phyloP scores from a whole-genome alignment of 2,329 filamentous ascomycete genomes.

The Ophiostoma triangulosporum region DNA sequence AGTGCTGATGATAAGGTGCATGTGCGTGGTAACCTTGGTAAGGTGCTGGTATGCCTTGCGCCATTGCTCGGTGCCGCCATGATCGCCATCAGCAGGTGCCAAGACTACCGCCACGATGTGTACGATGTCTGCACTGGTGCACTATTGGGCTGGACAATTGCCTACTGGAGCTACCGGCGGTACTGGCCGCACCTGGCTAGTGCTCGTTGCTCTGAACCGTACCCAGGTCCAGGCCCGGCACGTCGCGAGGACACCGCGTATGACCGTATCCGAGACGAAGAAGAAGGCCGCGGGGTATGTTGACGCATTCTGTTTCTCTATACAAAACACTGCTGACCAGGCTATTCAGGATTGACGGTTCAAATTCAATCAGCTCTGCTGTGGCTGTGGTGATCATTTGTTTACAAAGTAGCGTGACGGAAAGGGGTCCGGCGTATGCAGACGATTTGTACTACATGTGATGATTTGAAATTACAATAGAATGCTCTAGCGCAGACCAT shows the following conservation, averaged over 20 bases:
- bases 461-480: no score
- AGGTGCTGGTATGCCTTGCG: constrained; percentile 41
- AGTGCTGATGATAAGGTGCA: constrained; percentile 6
- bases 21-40: constrained; percentile 32
- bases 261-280: constrained; percentile 38
- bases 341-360: background rate
- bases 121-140: constrained; percentile 54
- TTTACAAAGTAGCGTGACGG: no score
- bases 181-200: constrained; percentile 47
- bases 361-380: no score
- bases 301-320: background rate
- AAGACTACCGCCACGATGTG: constrained; percentile 60
- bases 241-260: constrained; percentile 19
- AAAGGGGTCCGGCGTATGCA: no score
- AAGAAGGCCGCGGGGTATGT: constrained; percentile 32
- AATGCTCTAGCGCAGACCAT: no score
- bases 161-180: constrained; percentile 52
- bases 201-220: constrained; percentile 41
- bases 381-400: no score
- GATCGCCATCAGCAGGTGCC: constrained; percentile 54
- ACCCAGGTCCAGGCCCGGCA: constrained; percentile 28
- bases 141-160: constrained; percentile 43
- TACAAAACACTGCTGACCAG: background rate
- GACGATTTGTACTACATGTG: no score
- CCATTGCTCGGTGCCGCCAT: constrained; percentile 50